phyloP scores from a whole-genome alignment of 2,329 filamentous ascomycete species.

The Dothistroma pini region DNA sequence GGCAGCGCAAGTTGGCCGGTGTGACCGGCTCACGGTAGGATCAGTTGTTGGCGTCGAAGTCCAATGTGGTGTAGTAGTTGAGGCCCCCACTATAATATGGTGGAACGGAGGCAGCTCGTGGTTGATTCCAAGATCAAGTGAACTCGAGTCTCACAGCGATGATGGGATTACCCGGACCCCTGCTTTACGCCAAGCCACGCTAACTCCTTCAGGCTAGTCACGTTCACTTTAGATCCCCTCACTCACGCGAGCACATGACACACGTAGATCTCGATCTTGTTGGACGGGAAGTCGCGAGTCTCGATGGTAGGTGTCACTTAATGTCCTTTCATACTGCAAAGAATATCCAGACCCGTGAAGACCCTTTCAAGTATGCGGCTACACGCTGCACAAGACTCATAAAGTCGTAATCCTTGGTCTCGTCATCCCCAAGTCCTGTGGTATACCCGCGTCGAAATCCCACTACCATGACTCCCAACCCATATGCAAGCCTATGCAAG shows the following conservation, averaged over 20 bases:
- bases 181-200: not conserved
- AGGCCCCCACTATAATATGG: not conserved
- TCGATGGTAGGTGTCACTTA: not conserved
- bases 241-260: not conserved
- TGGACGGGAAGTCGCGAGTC: not conserved
- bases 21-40: conserved; percentile 11
- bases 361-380: not conserved
- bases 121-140: not conserved
- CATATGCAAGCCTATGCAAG: not conserved
- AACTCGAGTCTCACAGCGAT: not conserved
- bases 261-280: not conserved
- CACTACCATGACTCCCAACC: not conserved
- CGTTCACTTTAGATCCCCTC: not conserved
- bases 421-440: not conserved
- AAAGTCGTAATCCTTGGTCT: not conserved
- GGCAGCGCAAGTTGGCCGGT: conserved; percentile 12
- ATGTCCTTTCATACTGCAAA: not conserved
- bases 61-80: not conserved
- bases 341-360: not conserved
- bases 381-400: not conserved
- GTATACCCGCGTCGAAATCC: not conserved
- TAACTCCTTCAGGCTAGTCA: not conserved
- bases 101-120: not conserved
- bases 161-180: not conserved
- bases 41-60: not conserved